A percentile compares a stretch with the other conserved stretches of the same genome.
Conservation (phyloP, 2,329 filamentous ascomycete species). For the Fusarium palustre region DNA sequence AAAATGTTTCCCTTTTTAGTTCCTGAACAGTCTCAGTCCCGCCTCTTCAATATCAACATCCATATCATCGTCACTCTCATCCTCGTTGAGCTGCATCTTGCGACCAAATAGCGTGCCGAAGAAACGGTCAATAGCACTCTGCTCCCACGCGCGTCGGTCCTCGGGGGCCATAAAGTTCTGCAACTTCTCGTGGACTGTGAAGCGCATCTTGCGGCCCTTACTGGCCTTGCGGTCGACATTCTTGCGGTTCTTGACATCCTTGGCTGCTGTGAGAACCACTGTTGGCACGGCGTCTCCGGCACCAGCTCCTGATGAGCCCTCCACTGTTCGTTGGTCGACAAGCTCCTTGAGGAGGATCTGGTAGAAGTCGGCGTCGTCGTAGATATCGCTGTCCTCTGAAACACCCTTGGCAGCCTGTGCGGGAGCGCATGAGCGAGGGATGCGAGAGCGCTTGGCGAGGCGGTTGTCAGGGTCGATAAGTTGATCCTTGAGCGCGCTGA, state of each 20-base stretch:
- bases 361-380: slow-evolving; percentile 96
- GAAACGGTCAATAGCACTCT: slow-evolving; percentile 80
- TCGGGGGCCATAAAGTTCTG: slow-evolving; percentile 98
- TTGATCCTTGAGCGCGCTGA: slow-evolving; percentile 76
- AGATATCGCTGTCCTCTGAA: slow-evolving; percentile 72
- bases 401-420: slow-evolving; percentile 70
- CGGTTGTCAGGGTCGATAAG: slow-evolving; percentile 71
- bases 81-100: slow-evolving; percentile 73
- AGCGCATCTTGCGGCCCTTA: slow-evolving; percentile 93
- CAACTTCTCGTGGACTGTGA: slow-evolving; percentile 95
- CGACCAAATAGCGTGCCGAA: slow-evolving; percentile 81
- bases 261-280: slow-evolving; percentile 73
- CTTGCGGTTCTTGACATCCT: slow-evolving; percentile 83
- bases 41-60: slow-evolving; percentile 65
- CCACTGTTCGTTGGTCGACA: slow-evolving; percentile 85
- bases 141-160: slow-evolving; percentile 83
- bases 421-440: slow-evolving; percentile 81
- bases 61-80: slow-evolving; percentile 63
- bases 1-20: slow-evolving; percentile 37
- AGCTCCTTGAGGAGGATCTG: slow-evolving; percentile 92
- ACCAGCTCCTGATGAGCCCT: slow-evolving; percentile 62
- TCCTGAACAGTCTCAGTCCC: slow-evolving; percentile 66
- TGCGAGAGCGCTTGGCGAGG: slow-evolving; percentile 74
- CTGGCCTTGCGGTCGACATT: slow-evolving; percentile 93
- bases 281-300: slow-evolving; percentile 61